Percentiles rank a stretch among this genome's conserved stretches.
These are phyloP conservation scores for Candida insectorum DNA, from an alignment of 805 yeast species.

Conservation along the genomic window DNA sequence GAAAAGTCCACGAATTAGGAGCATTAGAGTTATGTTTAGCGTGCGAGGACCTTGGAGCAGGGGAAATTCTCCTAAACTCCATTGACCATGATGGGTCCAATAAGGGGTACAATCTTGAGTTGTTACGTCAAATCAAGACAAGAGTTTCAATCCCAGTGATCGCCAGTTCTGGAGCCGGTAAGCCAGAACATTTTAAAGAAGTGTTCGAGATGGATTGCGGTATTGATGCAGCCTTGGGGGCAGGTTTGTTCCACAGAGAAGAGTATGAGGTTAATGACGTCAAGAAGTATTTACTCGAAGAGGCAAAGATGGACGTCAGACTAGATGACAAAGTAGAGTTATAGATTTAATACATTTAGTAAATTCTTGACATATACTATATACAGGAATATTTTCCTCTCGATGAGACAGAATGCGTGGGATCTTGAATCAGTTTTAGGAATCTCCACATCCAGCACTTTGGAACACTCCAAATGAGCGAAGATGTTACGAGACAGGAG, in stretches of 20 bases:
- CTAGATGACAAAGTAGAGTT: slow-evolving; percentile 42
- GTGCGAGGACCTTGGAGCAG: slow-evolving; percentile 92
- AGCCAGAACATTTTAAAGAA: slow-evolving; percentile 83
- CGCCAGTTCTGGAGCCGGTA: slow-evolving; percentile 98
- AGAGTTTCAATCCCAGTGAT: slow-evolving; percentile 88
- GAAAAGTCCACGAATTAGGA: slow-evolving; percentile 81
- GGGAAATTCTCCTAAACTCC: slow-evolving; percentile 89
- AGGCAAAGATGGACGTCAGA: slow-evolving; percentile 68
- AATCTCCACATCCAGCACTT: not conserved
- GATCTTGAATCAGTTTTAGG: not conserved
- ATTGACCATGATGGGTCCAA: slow-evolving; percentile 97
- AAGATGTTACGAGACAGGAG: too few species aligned
- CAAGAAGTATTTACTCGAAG: slow-evolving; percentile 57
- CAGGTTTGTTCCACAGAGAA: slow-evolving; percentile 96
- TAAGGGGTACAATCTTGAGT: slow-evolving; percentile 87
- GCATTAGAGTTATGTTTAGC: slow-evolving; percentile 87
- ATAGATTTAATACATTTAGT: slow-evolving; percentile 6
- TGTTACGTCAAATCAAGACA: slow-evolving; percentile 71
- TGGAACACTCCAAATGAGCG: too few species aligned
- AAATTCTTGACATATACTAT: not conserved
- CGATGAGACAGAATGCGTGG: too few species aligned
- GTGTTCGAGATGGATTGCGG: slow-evolving; percentile 72
- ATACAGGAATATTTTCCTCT: too few species aligned
- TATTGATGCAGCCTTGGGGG: slow-evolving; percentile 97
- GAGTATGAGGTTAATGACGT: slow-evolving; percentile 87